These are phyloP conservation scores for Penicillium brevicompactum DNA, from an alignment of 2,329 filamentous ascomycete genomes.

Conservation along the genomic window DNA sequence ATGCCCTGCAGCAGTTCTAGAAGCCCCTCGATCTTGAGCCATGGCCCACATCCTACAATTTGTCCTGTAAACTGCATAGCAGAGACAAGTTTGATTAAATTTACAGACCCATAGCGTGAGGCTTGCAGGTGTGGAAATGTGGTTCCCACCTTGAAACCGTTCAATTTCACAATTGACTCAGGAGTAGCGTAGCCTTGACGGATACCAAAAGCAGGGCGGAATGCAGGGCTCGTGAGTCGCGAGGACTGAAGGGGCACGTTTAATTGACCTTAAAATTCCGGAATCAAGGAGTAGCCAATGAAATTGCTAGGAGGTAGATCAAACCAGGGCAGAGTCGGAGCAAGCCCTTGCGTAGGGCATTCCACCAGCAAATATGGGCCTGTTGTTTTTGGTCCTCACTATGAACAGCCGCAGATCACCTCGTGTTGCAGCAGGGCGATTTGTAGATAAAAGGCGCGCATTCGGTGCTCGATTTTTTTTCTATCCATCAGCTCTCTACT, in stretches of 20 bases:
- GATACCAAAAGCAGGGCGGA: slow-evolving; percentile 19
- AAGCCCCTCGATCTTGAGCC: not conserved
- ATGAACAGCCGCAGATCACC: not conserved
- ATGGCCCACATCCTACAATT: not conserved
- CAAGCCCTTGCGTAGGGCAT: slow-evolving; percentile 23
- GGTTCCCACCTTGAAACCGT: not conserved
- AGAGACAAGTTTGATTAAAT: not conserved
- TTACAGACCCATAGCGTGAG: not conserved
- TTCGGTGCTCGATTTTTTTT: not conserved
- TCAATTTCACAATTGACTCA: not conserved
- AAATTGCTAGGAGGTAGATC: slow-evolving; percentile 2
- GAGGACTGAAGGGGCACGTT: slow-evolving; percentile 13
- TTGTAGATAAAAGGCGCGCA: slow-evolving; percentile 24
- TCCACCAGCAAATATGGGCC: slow-evolving; percentile 17
- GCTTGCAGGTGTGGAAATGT: not conserved
- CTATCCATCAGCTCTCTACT: slow-evolving; percentile 8
- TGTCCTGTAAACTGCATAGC: not conserved
- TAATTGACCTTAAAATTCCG: slow-evolving; percentile 18
- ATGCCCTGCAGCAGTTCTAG: not conserved
- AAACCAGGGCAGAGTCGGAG: not conserved
- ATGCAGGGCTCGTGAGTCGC: slow-evolving; percentile 17
- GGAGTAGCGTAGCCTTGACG: slow-evolving; percentile 8
- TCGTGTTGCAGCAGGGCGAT: slow-evolving; percentile 7
- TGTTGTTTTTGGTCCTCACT: slow-evolving; percentile 15
- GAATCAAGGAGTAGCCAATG: slow-evolving; percentile 12